Conservation (phyloP, 2,329 filamentous ascomycete species). For the Arthrobotrys entomopaga region DNA sequence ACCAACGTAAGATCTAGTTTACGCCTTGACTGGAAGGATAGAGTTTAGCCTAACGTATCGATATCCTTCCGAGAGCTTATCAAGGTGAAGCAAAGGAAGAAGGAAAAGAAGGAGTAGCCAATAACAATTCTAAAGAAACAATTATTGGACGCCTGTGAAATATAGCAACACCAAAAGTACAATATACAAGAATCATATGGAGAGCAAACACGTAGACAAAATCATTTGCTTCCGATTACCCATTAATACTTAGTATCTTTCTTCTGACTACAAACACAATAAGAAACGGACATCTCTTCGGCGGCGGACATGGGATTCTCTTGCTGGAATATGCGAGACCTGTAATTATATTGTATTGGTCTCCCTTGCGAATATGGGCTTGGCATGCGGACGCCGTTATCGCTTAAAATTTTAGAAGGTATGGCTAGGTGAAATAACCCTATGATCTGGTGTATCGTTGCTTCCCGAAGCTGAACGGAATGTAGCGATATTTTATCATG, state of each 20-base stretch:
- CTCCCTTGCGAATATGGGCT: neutral
- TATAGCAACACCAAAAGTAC: slow-evolving; percentile 18
- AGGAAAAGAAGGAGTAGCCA: neutral
- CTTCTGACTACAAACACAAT: too few species aligned
- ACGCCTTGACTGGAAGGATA: too few species aligned
- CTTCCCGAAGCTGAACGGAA: slow-evolving; percentile 93
- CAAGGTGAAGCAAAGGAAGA: too few species aligned
- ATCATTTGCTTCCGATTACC: slow-evolving; percentile 8
- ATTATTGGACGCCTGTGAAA: slow-evolving; percentile 8
- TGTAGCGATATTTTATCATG: slow-evolving; percentile 99
- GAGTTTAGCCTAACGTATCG: too few species aligned
- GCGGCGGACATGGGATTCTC: too few species aligned
- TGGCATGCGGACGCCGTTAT: neutral
- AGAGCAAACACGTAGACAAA: slow-evolving; percentile 8
- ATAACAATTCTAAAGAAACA: neutral
- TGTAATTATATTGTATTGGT: too few species aligned
- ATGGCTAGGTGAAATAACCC: neutral
- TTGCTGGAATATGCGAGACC: too few species aligned
- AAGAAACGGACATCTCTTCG: too few species aligned
- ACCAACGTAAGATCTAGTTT: neutral
- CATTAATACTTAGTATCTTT: slow-evolving; percentile 14
- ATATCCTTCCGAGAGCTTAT: too few species aligned
- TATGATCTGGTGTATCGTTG: slow-evolving; percentile 71
- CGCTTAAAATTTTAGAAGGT: too few species aligned
- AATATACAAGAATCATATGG: slow-evolving; percentile 31